Evolutionary conservation across 1,139 yeast genomes (phyloP).

Genomic region (Kazachstania sp.): DNA sequence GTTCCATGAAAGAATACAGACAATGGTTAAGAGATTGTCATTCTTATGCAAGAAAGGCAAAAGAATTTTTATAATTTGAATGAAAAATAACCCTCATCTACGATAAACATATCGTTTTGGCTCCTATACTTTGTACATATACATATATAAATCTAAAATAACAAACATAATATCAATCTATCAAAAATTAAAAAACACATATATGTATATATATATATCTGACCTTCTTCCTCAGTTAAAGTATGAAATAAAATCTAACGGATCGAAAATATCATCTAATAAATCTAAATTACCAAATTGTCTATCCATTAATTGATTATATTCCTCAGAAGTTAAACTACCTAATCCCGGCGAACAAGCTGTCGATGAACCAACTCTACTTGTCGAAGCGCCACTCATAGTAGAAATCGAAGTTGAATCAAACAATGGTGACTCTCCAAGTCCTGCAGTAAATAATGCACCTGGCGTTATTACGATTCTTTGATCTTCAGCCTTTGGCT

Average conservation of each 20-base stretch:
- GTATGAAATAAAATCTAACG: conserved; percentile 22
- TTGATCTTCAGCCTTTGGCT: background rate
- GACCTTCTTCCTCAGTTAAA: conserved; percentile 5
- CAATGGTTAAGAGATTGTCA: conserved; percentile 95
- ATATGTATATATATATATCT: background rate
- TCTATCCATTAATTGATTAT: background rate
- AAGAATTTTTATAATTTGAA: conserved; percentile 53
- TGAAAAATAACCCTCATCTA: background rate
- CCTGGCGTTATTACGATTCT: background rate
- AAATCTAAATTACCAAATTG: conserved; percentile 6
- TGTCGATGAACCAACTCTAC: background rate
- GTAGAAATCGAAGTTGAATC: background rate
- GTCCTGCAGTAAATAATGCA: background rate
- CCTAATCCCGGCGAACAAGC: background rate
- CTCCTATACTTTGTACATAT: conserved; percentile 1
- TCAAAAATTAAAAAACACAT: background rate
- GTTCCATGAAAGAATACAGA: conserved; percentile 75
- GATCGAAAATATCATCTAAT: conserved; percentile 23
- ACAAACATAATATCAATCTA: background rate
- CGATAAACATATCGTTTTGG: background rate
- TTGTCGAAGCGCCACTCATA: background rate
- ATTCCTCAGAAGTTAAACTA: background rate
- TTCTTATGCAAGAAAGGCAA: conserved; percentile 78
- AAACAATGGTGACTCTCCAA: background rate
- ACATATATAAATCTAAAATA: background rate